Evolutionary conservation across 2,329 filamentous ascomycete genomes (phyloP), one percentile per base, ranked within the genome.

Genomic region (Fusarium coicis): DNA sequence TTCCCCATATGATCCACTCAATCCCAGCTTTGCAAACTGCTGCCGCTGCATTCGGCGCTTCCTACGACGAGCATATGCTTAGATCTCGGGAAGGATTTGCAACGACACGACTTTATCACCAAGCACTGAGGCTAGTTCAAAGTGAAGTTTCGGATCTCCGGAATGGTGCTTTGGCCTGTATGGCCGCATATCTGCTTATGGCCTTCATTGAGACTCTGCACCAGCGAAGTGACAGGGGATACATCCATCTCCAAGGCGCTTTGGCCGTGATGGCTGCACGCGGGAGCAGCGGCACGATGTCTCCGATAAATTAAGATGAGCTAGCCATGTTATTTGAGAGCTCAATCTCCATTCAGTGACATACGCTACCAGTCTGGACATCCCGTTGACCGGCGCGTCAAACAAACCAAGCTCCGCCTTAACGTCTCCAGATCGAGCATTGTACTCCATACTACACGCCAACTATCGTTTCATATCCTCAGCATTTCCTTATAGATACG

Each of bases 261-360:
- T 37, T 73, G 4, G 15, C 67, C 28, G 43, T 74, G 14, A 63
- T 71, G 59, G 46, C 21, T 5, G 3, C 21, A 10, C 21, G 10
- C 0, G 15, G 2, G 5, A 49, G 14, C 10, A 49, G 1, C 5
- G 0, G 15, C 3, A 2, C 4, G 11, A 14, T 26, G 1, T 2
- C 36, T 10, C 10, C 14, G 5, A 15, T 60, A 2, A 54, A 71
- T 39, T 36, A 59, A 1, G 50, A 52, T 3, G 47, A 32, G 11
- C 23, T 73, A 1, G 40, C 67, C 2, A 52, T 42, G 4, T 26
- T 74, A 3, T 56, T 74, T 6, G 46, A 58, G 21, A 74, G 9
- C 42, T 74, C 3, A 68, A 66, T 19, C 70, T 74, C 8, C 70
- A 74, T 42, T 43, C 63, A 0, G 63, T 68, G 5, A 73, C 72